Base-by-base conservation (phyloP, 805 yeast species). In the Vanderwaltozyma tropicalis region DNA sequence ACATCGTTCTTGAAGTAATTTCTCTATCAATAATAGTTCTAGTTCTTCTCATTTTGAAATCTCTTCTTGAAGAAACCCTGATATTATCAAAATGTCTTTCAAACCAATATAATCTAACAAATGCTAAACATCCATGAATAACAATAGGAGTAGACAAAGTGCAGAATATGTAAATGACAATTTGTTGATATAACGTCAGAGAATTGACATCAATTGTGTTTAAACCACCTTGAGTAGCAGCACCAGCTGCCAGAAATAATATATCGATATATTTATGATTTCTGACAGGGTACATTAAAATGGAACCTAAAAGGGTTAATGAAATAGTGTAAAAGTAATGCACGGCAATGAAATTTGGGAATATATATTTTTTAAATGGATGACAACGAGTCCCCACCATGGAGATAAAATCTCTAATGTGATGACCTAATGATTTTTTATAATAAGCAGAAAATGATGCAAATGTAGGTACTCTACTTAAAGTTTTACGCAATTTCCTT, bases 191-290 rank as follows among this genome's bases (percentile, higher is more conserved):
- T 32, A 82, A 56, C 0, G 68, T 61, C 40, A 88, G 46, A 0
- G 65, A 59, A 54, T 85, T 85, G 28, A 80, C 45, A 48, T 86
- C 75, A 18, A 84, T 66, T 0, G 96, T 80, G 55, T 86, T 87
- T 39, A 92, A 63, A 1, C 99, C 99, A 0, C 96, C 94, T 54
- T 89, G 96, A 1, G 97, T 86, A 1, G 80, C 62, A 0, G 92
- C 76, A 10, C 94, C 89, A 10, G 78, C 65, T 0, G 87, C 71
- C 39, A 84, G 64, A 57, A 89, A 84, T 25, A 92, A 62, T 1
- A 81, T 76, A 63, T 92, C 97, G 32, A 84, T 79, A 56, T 89
- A 92, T 8, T 52, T 37, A 17, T 65, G 61, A 51, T 80, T 78
- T 38, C 68, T 69, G n/a, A 71, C 69, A 0, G 96, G 95, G 50